Evolutionary conservation across 1,284 basidiomycete species (phyloP).

Genomic region (Xerocomus nothofagi): DNA sequence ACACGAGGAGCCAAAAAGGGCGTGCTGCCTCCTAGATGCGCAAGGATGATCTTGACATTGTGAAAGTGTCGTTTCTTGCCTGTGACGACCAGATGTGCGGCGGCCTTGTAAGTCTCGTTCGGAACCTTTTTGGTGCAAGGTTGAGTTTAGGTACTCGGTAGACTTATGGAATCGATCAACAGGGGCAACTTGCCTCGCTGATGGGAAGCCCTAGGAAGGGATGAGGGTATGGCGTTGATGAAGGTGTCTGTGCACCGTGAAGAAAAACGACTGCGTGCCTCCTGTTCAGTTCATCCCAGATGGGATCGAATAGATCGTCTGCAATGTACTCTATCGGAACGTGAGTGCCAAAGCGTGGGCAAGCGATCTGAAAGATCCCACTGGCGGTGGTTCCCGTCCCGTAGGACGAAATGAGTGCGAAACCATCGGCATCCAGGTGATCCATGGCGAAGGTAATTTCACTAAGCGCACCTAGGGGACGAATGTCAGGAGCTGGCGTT

Average conservation of each 20-base stretch:
- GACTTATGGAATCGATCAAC: conserved; percentile 12
- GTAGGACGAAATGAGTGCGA: conserved; percentile 63
- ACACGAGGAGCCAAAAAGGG: conserved; percentile 63
- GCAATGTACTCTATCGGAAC: conserved; percentile 57
- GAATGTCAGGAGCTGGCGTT: conserved; percentile 6
- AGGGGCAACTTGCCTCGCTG: conserved; percentile 50
- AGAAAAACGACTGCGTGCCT: conserved; percentile 62
- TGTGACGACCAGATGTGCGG: conserved; percentile 69
- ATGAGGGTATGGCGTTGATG: conserved; percentile 62
- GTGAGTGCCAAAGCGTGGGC: conserved; percentile 5
- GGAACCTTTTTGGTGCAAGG: conserved; percentile 52
- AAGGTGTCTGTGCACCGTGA: conserved; percentile 65
- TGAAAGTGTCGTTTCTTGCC: conserved; percentile 62
- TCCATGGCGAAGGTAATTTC: conserved; percentile 63
- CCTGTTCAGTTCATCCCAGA: conserved; percentile 65
- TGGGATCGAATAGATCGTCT: conserved; percentile 56
- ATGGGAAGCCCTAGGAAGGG: conserved; percentile 63
- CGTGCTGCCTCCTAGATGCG: conserved; percentile 66
- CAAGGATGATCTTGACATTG: conserved; percentile 60
- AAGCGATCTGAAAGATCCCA: conserved; percentile 27
- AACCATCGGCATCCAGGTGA: conserved; percentile 56
- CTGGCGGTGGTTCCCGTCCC: conserved; percentile 49
- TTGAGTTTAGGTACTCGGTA: conserved; percentile 11
- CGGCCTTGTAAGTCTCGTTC: conserved; percentile 77
- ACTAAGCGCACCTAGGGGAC: conserved; percentile 45